These are phyloP conservation scores for Guillardia theta DNA, from an alignment of 78 protist species.

Conservation along the genomic window DNA sequence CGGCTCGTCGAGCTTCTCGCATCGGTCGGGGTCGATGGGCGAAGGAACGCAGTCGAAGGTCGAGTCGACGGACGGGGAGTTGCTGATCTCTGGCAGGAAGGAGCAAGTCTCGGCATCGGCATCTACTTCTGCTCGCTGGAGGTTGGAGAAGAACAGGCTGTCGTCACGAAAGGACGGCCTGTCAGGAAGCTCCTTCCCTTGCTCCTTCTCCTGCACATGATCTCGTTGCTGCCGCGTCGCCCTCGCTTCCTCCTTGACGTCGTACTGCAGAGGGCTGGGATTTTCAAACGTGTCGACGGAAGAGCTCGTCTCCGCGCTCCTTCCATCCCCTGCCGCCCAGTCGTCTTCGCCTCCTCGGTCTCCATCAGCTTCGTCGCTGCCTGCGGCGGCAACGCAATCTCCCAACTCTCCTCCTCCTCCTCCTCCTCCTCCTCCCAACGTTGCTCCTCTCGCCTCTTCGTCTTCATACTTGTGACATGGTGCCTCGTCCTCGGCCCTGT, in stretches of 20 bases:
- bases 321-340: background rate
- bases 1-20: no score
- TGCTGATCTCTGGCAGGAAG: no score
- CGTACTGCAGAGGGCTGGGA: background rate
- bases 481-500: background rate
- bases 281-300: no score
- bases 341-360: background rate
- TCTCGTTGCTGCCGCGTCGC: background rate
- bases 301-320: background rate
- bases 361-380: background rate
- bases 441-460: background rate
- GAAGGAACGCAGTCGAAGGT: no score
- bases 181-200: background rate
- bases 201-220: background rate
- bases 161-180: no score
- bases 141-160: no score
- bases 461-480: background rate
- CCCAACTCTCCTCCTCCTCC: background rate
- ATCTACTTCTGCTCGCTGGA: no score
- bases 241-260: background rate
- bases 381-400: background rate
- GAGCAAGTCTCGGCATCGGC: no score
- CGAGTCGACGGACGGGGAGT: no score
- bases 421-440: background rate
- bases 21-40: no score